phyloP scores from a whole-genome alignment of 148 eudicot species.

The Vaccinium vitisidaea region DNA sequence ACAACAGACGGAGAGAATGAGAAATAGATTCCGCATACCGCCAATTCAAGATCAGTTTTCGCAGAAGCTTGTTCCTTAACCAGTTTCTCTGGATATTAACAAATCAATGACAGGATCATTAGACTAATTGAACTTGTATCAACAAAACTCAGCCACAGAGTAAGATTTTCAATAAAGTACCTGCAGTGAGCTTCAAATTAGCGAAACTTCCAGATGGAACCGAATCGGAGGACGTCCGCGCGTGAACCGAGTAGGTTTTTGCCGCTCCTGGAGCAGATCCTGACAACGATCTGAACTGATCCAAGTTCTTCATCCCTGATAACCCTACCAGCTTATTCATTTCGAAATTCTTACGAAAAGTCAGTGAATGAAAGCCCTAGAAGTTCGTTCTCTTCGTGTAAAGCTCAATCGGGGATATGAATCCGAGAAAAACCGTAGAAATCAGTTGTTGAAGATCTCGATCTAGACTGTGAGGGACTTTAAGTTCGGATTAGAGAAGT shows the following conservation, averaged over 20 bases:
- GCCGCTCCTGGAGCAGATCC: constrained; percentile 47
- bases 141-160: not conserved
- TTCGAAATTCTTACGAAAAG: not conserved
- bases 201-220: constrained; percentile 69
- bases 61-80: constrained; percentile 88
- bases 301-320: constrained; percentile 60
- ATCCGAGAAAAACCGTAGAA: not conserved
- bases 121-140: not conserved
- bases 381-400: not conserved
- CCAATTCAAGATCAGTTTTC: constrained; percentile 75
- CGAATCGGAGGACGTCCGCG: constrained; percentile 56
- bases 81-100: constrained; percentile 64
- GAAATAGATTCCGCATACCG: constrained; percentile 46
- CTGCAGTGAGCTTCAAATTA: constrained; percentile 87
- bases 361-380: not conserved
- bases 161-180: constrained; percentile 22
- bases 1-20: not conserved
- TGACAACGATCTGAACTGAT: constrained; percentile 55
- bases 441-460: not conserved
- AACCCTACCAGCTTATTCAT: constrained; percentile 71
- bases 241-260: constrained; percentile 45
- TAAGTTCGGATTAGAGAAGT: not conserved
- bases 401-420: not conserved
- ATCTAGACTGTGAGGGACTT: not conserved
- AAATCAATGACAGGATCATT: constrained; percentile 15